These are phyloP conservation scores for Pseudozyma sp. DNA, from an alignment of 1,284 basidiomycete species.

Conservation along the genomic window DNA sequence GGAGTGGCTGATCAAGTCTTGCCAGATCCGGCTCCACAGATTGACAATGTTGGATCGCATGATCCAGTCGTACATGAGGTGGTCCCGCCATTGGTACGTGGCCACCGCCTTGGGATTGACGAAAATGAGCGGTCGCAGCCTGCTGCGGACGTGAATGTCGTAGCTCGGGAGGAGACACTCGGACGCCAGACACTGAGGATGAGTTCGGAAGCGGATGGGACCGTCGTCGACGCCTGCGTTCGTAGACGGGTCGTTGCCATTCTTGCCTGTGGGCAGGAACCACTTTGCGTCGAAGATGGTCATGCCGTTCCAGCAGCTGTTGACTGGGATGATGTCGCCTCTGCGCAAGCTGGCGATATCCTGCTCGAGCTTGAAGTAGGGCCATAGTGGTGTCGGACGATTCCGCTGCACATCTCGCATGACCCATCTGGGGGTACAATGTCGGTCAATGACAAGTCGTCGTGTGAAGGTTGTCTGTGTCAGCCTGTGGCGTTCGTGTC, in stretches of 20 bases:
- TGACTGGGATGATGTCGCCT: constrained; percentile 70
- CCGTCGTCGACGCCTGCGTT: constrained; percentile 54
- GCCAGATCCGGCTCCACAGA: constrained; percentile 56
- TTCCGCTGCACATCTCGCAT: constrained; percentile 46
- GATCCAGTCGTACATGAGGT: constrained; percentile 51
- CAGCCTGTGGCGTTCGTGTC: too few species aligned
- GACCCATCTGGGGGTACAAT: constrained; percentile 31
- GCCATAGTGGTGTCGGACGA: constrained; percentile 71
- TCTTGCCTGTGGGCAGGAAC: constrained; percentile 51
- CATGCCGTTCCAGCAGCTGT: constrained; percentile 76
- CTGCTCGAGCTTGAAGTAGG: constrained; percentile 71
- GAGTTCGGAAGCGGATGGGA: constrained; percentile 72
- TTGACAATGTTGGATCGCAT: constrained; percentile 49
- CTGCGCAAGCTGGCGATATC: constrained; percentile 68
- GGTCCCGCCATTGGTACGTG: constrained; percentile 48
- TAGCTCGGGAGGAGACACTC: constrained; percentile 75
- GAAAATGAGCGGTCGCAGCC: constrained; percentile 69
- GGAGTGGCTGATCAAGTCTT: constrained; percentile 49
- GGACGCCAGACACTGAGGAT: constrained; percentile 72
- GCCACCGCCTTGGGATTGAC: constrained; percentile 70
- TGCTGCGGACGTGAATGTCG: constrained; percentile 71
- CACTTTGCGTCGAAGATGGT: constrained; percentile 72
- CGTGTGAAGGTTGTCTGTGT: too few species aligned
- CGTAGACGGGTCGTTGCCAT: constrained; percentile 24
- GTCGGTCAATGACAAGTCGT: too few species aligned